phyloP scores from a whole-genome alignment of 495 filamentous ascomycete species.

The Talaromyces wortmannii region DNA sequence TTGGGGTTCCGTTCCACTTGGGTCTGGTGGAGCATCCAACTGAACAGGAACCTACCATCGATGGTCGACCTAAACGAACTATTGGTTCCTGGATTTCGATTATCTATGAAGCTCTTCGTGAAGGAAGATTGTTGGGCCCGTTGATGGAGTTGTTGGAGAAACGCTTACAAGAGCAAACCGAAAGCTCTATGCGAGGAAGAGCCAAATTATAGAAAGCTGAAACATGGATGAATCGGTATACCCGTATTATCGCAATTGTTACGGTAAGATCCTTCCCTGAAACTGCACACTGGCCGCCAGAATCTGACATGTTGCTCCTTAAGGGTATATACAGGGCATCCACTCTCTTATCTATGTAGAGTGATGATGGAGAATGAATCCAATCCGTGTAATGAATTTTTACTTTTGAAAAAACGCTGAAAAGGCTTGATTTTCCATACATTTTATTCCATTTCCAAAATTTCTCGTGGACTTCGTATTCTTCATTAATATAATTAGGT shows the following conservation, averaged over 20 bases:
- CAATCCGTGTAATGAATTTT: neutral
- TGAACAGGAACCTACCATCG: constrained; percentile 1
- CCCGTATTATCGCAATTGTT: neutral
- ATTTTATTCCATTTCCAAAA: neutral
- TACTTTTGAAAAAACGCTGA: neutral
- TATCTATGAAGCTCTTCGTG: constrained; percentile 19
- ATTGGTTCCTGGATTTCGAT: constrained; percentile 19
- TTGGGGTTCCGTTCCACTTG: constrained; percentile 18
- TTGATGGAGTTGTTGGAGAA: constrained; percentile 8
- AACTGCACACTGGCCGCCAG: neutral
- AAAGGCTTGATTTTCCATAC: neutral
- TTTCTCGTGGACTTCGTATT: neutral
- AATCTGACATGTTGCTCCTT: neutral
- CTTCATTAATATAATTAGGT: neutral
- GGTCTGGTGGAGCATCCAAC: constrained; percentile 21
- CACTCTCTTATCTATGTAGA: neutral
- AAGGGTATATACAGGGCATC: neutral
- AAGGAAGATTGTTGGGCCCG: constrained; percentile 8
- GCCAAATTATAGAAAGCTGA: neutral
- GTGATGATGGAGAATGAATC: neutral
- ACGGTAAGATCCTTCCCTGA: neutral
- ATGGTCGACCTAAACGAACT: constrained; percentile 15
- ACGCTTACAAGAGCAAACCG: neutral
- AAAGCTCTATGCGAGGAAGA: neutral
- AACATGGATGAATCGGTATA: neutral